Evolutionary conservation across 805 yeast genomes (phyloP).

Genomic region (Cyberlindnera mississippiensis): DNA sequence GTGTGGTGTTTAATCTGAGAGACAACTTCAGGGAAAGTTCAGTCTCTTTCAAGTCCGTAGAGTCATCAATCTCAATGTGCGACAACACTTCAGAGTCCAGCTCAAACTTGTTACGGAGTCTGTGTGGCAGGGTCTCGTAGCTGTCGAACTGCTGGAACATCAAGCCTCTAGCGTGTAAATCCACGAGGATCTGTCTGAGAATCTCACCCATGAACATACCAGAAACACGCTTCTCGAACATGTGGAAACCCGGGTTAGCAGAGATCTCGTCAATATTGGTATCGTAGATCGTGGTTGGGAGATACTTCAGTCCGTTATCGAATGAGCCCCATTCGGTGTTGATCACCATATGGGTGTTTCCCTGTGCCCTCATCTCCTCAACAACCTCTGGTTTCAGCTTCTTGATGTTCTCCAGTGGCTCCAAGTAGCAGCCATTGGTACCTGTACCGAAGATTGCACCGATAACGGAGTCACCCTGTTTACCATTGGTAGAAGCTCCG

Average conservation of each 20-base stretch:
- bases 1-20: slow-evolving; percentile 64
- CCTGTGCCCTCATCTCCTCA: slow-evolving; percentile 35
- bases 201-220: slow-evolving; percentile 95
- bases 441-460: slow-evolving; percentile 98
- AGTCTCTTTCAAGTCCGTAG: slow-evolving; percentile 66
- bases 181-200: slow-evolving; percentile 67
- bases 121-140: slow-evolving; percentile 44
- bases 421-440: slow-evolving; percentile 93
- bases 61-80: slow-evolving; percentile 78
- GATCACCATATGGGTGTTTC: slow-evolving; percentile 71
- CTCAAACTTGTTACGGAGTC: slow-evolving; percentile 72
- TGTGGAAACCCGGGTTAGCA: slow-evolving; percentile 80
- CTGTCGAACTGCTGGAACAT: slow-evolving; percentile 52
- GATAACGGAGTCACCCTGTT: slow-evolving; percentile 70
- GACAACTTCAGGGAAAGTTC: slow-evolving; percentile 62
- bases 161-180: slow-evolving; percentile 54
- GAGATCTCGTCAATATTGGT: slow-evolving; percentile 63
- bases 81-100: slow-evolving; percentile 83
- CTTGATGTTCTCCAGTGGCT: slow-evolving; percentile 64
- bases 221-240: slow-evolving; percentile 88
- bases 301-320: slow-evolving; percentile 70
- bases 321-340: slow-evolving; percentile 99
- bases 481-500: slow-evolving; percentile 45
- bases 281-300: slow-evolving; percentile 82
- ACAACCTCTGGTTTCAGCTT: slow-evolving; percentile 56